Evolutionary conservation across 73 alveolate genomes (phyloP), one percentile per base, ranked within the genome.

Genomic region (Paramecium sonneborni): DNA sequence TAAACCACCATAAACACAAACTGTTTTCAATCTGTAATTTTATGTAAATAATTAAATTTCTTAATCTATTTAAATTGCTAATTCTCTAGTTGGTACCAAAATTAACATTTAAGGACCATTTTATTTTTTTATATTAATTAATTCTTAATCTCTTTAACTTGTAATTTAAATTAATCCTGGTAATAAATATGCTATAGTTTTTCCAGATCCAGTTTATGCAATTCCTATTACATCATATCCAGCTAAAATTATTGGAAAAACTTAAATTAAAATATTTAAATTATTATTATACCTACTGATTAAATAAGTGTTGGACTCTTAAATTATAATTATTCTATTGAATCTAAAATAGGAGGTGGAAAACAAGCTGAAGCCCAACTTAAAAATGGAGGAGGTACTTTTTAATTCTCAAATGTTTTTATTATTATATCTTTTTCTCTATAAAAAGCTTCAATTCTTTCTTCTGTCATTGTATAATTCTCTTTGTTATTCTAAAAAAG

Each of bases 201-300:
- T 95, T 11, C 98, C 98, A 23, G 98, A 93, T 7, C 98, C 98
- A 14, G 98, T 95, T 41, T 95, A 94, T 10, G 96, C 93, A 24
- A 93, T 86, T 26, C 97, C 98, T 9, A 95, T 72, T 26, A 95
- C 92, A 86, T 95, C 98, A 21, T 92, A 62, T 18, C 98, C 97
- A 62, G 95, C 85, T 94, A 95, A 88, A 67, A 93, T 76, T 28
- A 95, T 76, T 92, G 98, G 99, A 62, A 97, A 87, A 1, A 98
- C 96, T 91, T 57, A 57, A 43, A 23, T 21, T 43, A 43, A 6
- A 24, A 79, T 43, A 41, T 18, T 12, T 70, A 26, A 26, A 5
- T 52, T 4, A 52, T 52, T 18, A 52, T 18, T 15, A 1, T 93
- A n/a, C 96, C 94, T 48, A 86, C 92, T 88, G 92, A 85, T 85